Percentiles rank a stretch among this genome's conserved stretches.
phyloP scores from a whole-genome alignment of 495 filamentous ascomycete species.

The Neurospora sp. region DNA sequence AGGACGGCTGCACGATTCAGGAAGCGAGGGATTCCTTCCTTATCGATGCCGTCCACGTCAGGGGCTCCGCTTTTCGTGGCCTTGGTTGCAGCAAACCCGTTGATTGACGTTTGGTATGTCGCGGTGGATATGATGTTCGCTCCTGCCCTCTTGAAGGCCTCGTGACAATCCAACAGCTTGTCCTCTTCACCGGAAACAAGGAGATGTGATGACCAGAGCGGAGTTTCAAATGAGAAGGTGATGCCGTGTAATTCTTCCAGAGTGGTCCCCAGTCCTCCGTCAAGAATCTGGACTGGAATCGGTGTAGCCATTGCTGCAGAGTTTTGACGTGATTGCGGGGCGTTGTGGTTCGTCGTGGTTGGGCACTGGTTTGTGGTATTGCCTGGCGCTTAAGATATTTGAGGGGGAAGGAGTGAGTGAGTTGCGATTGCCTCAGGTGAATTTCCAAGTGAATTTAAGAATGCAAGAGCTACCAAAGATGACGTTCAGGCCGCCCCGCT shows the following conservation, averaged over 20 bases:
- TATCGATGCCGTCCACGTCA: slow-evolving; percentile 14
- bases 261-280: slow-evolving; percentile 58
- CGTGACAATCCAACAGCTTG: slow-evolving; percentile 43
- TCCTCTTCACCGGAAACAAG: slow-evolving; percentile 38
- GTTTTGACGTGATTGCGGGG: not conserved
- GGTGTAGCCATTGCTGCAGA: not conserved
- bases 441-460: not conserved
- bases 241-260: slow-evolving; percentile 45
- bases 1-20: slow-evolving; percentile 28
- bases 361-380: not conserved
- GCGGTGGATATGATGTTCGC: slow-evolving; percentile 53
- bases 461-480: not conserved
- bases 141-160: slow-evolving; percentile 41
- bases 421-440: not conserved
- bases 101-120: slow-evolving; percentile 52
- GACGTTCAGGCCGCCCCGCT: not conserved
- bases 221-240: slow-evolving; percentile 34
- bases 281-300: slow-evolving; percentile 41
- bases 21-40: slow-evolving; percentile 13
- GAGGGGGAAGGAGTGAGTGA: not conserved
- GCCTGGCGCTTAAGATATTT: not conserved
- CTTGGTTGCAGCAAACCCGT: slow-evolving; percentile 39
- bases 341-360: not conserved
- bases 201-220: slow-evolving; percentile 58
- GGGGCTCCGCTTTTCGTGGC: slow-evolving; percentile 2